These are phyloP conservation scores for Cadophora malorum DNA, from an alignment of 2,329 filamentous ascomycete species.

Conservation along the genomic window DNA sequence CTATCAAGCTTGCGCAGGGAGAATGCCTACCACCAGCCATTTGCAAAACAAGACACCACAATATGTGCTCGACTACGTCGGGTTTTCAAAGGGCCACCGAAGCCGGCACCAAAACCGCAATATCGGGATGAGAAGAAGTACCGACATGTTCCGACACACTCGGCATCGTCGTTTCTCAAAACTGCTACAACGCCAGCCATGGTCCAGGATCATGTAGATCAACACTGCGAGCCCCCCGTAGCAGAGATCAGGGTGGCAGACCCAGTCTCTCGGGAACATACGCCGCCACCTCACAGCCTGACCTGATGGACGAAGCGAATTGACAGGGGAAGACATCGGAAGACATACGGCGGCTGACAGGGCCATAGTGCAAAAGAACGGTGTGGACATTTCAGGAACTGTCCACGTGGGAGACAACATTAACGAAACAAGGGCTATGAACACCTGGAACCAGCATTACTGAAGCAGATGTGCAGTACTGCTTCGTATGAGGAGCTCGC, in stretches of 20 bases:
- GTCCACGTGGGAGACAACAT: background rate
- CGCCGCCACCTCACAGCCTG: slow-evolving; percentile 10
- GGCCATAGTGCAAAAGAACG: background rate
- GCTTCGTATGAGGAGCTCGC: background rate
- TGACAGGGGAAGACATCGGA: background rate
- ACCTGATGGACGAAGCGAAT: slow-evolving; percentile 1
- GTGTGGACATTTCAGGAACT: background rate
- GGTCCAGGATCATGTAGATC: slow-evolving; percentile 20
- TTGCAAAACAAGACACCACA: slow-evolving; percentile 11
- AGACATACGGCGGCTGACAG: background rate
- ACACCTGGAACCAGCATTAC: background rate
- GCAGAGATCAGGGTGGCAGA: background rate
- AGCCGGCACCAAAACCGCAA: slow-evolving; percentile 16
- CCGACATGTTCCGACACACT: slow-evolving; percentile 34
- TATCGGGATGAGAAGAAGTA: slow-evolving; percentile 33
- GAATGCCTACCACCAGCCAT: slow-evolving; percentile 12
- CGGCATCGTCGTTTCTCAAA: slow-evolving; percentile 34
- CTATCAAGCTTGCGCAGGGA: slow-evolving; percentile 1
- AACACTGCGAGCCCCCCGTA: slow-evolving; percentile 7
- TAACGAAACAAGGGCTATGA: background rate
- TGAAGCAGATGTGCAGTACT: background rate
- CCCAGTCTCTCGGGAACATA: background rate
- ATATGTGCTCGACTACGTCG: slow-evolving; percentile 26
- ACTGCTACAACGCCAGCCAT: slow-evolving; percentile 34
- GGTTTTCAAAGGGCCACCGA: slow-evolving; percentile 23